phyloP scores from a whole-genome alignment of 2,329 filamentous ascomycete species.

The Ophiostoma ips region DNA sequence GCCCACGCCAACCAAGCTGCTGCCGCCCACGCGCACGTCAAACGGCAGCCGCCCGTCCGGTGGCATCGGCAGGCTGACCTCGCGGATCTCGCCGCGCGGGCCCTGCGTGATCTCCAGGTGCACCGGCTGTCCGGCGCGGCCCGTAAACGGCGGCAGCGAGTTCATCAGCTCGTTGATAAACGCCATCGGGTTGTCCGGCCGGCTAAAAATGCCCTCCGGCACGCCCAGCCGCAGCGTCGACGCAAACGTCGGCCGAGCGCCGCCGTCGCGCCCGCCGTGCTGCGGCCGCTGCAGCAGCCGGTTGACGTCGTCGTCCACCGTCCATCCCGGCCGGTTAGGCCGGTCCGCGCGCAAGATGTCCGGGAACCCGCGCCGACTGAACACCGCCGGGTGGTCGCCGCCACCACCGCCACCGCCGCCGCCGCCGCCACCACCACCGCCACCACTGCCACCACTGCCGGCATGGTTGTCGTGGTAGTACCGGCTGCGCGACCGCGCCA shows the following conservation, averaged over 20 bases:
- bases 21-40: not conserved
- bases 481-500: constrained; percentile 24
- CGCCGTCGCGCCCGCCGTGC: constrained; percentile 28
- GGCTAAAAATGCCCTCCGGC: constrained; percentile 31
- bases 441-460: no score
- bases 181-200: constrained; percentile 31
- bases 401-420: constrained; percentile 26
- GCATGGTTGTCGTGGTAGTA: constrained; percentile 24
- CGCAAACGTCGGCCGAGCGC: constrained; percentile 26
- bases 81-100: constrained; percentile 35
- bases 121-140: constrained; percentile 34
- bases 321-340: constrained; percentile 32
- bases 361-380: constrained; percentile 23
- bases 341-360: constrained; percentile 39
- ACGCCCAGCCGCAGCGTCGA: constrained; percentile 37
- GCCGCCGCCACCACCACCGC: no score
- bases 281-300: constrained; percentile 57
- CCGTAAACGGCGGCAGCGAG: constrained; percentile 23
- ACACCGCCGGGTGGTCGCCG: constrained; percentile 15
- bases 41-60: not conserved
- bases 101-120: constrained; percentile 45
- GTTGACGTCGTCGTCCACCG: constrained; percentile 67
- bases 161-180: constrained; percentile 40
- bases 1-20: no score
- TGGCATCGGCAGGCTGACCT: constrained; percentile 31